phyloP scores from a whole-genome alignment of 768 basidiomycete species.

The Trametes punicea region DNA sequence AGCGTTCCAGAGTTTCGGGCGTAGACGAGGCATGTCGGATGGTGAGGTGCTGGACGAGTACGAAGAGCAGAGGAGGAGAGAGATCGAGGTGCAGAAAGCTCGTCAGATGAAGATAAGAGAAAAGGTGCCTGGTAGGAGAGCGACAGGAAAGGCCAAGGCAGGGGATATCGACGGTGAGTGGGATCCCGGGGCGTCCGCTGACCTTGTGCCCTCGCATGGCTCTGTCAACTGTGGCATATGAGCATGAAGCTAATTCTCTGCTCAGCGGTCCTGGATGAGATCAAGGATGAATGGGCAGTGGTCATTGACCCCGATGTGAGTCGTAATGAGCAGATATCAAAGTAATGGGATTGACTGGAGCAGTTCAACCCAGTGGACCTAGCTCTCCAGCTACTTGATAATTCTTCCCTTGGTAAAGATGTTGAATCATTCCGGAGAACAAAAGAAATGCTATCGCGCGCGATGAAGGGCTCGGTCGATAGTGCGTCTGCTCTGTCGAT shows the following conservation, averaged over 20 bases:
- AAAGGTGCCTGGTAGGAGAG: slow-evolving; percentile 55
- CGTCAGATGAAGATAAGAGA: slow-evolving; percentile 69
- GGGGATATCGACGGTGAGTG: slow-evolving; percentile 84
- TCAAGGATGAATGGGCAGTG: slow-evolving; percentile 88
- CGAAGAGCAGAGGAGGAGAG: slow-evolving; percentile 54
- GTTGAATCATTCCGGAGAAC: slow-evolving; percentile 75
- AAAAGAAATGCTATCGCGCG: slow-evolving; percentile 72
- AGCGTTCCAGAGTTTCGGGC: slow-evolving; percentile 65
- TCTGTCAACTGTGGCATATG: neutral
- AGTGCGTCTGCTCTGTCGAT: slow-evolving; percentile 45
- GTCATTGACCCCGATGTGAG: slow-evolving; percentile 78
- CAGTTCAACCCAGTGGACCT: slow-evolving; percentile 95
- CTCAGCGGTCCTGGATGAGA: slow-evolving; percentile 78
- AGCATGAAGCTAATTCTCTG: neutral
- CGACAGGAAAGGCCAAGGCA: slow-evolving; percentile 52
- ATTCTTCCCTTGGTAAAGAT: slow-evolving; percentile 66
- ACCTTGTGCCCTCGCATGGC: neutral
- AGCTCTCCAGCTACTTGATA: slow-evolving; percentile 84
- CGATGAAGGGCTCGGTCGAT: slow-evolving; percentile 85
- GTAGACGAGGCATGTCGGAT: slow-evolving; percentile 48
- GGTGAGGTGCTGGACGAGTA: slow-evolving; percentile 58
- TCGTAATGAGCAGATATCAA: neutral
- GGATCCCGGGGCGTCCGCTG: neutral
- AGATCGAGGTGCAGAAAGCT: slow-evolving; percentile 59
- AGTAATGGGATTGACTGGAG: slow-evolving; percentile 15